Evolutionary conservation across 768 basidiomycete species (phyloP), one percentile per base, ranked within the genome.

Genomic region (Goffeauzyma gilvescens): DNA sequence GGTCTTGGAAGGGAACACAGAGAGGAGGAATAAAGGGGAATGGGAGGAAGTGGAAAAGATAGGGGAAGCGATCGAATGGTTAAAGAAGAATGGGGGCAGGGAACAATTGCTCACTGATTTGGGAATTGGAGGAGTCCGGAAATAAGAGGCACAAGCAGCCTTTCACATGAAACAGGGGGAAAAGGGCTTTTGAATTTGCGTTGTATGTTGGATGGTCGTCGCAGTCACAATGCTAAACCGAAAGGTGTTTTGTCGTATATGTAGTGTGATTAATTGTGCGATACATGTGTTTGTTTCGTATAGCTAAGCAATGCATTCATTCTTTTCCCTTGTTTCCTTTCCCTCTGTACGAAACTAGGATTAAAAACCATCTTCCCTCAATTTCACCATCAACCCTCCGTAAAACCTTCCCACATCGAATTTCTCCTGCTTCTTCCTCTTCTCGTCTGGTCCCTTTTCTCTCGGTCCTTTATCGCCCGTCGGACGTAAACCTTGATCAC

Each of bases 301-400:
- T n/a, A n/a, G n/a, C n/a, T n/a, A n/a, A n/a, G n/a, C n/a, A n/a
- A n/a, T n/a, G n/a, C n/a, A n/a, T n/a, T n/a, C n/a, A n/a, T n/a
- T n/a, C n/a, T n/a, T n/a, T n/a, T n/a, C n/a, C n/a, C n/a, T n/a
- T n/a, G n/a, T n/a, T n/a, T n/a, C n/a, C n/a, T n/a, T n/a, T n/a
- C n/a, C n/a, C n/a, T n/a, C n/a, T n/a, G n/a, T n/a, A n/a, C n/a
- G n/a, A n/a, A n/a, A n/a, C n/a, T n/a, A n/a, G n/a, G n/a, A n/a
- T 53, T 66, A 93, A 55, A 87, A 64, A 9, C 90, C 90, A 58
- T 93, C 85, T 45, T 95, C 81, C 52, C 87, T 85, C 65, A 98
- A 64, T 66, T 84, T 90, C 63, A 80, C 73, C 50, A 81, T 75
- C 33, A 96, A 62, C 5, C 87, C 82, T 25, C 93, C 71, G 61